A percentile compares a stretch with the other conserved stretches of the same genome.
Evolutionary conservation across 1,139 yeast genomes (phyloP).

Genomic region (Pichia sp.): DNA sequence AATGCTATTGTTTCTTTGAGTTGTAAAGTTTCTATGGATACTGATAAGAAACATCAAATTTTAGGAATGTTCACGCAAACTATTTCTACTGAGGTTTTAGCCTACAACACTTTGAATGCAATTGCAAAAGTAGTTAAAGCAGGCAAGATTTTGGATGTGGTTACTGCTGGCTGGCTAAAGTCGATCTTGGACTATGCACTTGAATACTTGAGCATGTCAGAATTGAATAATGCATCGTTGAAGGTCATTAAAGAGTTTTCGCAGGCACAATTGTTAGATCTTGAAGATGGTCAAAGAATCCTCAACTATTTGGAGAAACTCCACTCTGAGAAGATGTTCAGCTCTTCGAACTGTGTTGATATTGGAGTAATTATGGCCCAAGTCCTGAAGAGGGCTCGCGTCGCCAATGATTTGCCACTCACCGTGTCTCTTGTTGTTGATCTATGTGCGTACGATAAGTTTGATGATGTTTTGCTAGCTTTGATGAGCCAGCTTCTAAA

Average conservation of each 20-base stretch:
- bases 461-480: conserved; percentile 20
- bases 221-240: conserved; percentile 21
- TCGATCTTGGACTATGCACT: conserved; percentile 16
- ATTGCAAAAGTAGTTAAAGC: conserved; percentile 20
- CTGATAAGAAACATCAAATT: conserved; percentile 5
- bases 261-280: conserved; percentile 11
- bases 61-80: conserved; percentile 20
- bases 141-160: conserved; percentile 1
- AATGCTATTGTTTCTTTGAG: conserved; percentile 35
- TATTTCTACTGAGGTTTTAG: conserved; percentile 12
- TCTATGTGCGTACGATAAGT: conserved; percentile 10
- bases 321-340: conserved; percentile 16
- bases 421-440: conserved; percentile 14
- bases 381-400: conserved; percentile 9
- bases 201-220: conserved; percentile 22
- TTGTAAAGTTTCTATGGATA: conserved; percentile 22
- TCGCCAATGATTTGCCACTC: conserved; percentile 7
- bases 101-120: conserved; percentile 16
- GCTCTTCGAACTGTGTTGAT: conserved; percentile 12
- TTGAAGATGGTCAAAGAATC: conserved; percentile 9
- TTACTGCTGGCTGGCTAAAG: conserved; percentile 19
- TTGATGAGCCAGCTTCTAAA: conserved; percentile 20
- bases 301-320: conserved; percentile 11
- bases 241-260: conserved; percentile 17
- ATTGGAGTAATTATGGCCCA: conserved; percentile 18